Evolutionary conservation across 495 filamentous ascomycete species (phyloP), one percentile per base, ranked within the genome.

Genomic region (Staphylotrichum longicolle): DNA sequence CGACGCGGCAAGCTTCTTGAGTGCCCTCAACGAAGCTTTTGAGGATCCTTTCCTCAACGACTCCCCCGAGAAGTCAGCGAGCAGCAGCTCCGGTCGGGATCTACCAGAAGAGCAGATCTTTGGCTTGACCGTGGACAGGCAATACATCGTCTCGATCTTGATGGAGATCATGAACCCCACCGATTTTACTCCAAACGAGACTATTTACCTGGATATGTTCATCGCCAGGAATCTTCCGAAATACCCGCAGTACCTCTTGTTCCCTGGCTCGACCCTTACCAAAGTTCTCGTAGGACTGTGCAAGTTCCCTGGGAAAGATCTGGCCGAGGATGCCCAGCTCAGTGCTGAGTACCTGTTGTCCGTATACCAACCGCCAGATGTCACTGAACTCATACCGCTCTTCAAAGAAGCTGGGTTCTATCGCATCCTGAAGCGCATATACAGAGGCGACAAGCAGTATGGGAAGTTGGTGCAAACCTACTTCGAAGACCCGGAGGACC

Each of bases 151-250:
- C 61, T 93, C 86, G 52, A 94, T 96, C 45, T 73, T 98, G 55
- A 80, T 96, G 33, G 91, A 96, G 69, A 85, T 96, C 33, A 94
- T 98, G 90, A 86, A 84, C 54, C 72, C 84, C 9, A 69, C 78
- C 14, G 84, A 85, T 9, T 97, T 95, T 68, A 80, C 83, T 4
- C 67, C 84, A n/a, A 83, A 88, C 60, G 91, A 97, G 72, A 91
- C 88, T 33, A 90, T 98, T 59, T 98, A 95, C 72, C 82, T 98
- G 40, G 88, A 98, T 71, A 98, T 98, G 91, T 98, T 98, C 69
- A 86, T 98, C 71, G 93, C 94, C 48, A 88, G 94, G 59, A 98
- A 96, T 67, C 81, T 98, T 14, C 91, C 94, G 3, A 98, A 98
- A 74, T 98, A 96, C 70, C 92, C 91, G 5, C 93, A 97, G 71